Evolutionary conservation across 208 protist genomes (phyloP).

Genomic region (Trypanosoma caninum): DNA sequence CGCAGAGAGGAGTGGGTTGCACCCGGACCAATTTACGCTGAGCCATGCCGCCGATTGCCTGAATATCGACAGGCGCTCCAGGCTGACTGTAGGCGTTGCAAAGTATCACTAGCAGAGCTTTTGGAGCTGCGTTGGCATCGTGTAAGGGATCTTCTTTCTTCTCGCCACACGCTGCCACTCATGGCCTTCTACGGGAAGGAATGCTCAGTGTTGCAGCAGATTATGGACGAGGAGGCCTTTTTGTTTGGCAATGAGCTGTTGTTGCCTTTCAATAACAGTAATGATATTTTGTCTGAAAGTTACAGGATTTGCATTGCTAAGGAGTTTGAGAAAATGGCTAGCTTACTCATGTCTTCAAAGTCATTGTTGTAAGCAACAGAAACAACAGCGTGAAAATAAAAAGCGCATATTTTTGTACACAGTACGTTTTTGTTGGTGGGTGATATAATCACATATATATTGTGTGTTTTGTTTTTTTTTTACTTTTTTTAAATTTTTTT

Average conservation of each 20-base stretch:
- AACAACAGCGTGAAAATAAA: too few relatives aligned
- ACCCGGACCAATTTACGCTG: conserved; percentile 69
- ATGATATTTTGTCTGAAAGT: conserved; percentile 1
- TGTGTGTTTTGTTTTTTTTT: too few relatives aligned
- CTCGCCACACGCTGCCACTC: conserved; percentile 45
- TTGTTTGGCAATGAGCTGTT: conserved; percentile 46
- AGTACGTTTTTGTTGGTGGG: too few relatives aligned
- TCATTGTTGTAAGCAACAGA: not conserved
- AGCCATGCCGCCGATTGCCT: conserved; percentile 38
- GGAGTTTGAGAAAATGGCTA: conserved; percentile 15
- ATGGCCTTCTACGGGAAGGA: conserved; percentile 58
- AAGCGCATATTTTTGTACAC: too few relatives aligned
- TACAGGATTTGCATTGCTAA: not conserved
- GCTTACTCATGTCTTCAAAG: conserved; percentile 5
- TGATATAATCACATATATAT: too few relatives aligned
- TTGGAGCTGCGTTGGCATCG: conserved; percentile 55
- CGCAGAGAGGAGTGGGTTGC: conserved; percentile 44
- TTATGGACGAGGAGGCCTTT: conserved; percentile 77
- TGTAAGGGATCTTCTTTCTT: conserved; percentile 41
- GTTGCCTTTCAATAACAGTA: not conserved
- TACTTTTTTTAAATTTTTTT: too few relatives aligned
- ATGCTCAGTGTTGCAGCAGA: conserved; percentile 57
- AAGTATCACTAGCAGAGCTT: conserved; percentile 40
- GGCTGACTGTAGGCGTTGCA: conserved; percentile 61
- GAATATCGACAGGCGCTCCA: conserved; percentile 35